Conservation (phyloP, 192 early-diverging fungal species). For the Jimgerdemannia lactiflua region DNA sequence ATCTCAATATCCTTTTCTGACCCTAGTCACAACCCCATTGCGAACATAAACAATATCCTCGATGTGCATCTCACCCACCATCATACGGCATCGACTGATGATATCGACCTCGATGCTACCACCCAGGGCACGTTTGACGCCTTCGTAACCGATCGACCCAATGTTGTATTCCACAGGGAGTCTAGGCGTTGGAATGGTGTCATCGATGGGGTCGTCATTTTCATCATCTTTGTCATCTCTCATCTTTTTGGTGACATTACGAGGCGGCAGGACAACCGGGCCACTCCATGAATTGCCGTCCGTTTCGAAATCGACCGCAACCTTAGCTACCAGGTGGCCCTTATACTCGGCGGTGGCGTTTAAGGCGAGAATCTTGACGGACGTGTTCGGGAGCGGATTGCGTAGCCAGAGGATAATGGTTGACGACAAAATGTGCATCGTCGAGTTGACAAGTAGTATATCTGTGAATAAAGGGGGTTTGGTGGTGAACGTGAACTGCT, state of each 20-base stretch:
- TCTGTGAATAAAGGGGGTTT: constrained; percentile 14
- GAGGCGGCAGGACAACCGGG: constrained; percentile 21
- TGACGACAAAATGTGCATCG: constrained; percentile 33
- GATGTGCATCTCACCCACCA: constrained; percentile 34
- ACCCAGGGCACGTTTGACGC: constrained; percentile 40
- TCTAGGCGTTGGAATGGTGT: constrained; percentile 13
- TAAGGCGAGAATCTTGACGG: constrained; percentile 14
- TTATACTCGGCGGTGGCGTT: constrained; percentile 26
- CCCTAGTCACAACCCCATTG: constrained; percentile 36
- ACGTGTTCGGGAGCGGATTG: constrained; percentile 25
- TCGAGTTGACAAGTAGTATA: constrained; percentile 15
- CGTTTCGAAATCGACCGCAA: constrained; percentile 24
- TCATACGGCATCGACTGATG: constrained; percentile 35
- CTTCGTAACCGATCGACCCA: constrained; percentile 35
- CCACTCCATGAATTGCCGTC: constrained; percentile 22
- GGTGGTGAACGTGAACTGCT: constrained; percentile 18
- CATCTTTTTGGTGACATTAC: background rate
- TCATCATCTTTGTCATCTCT: background rate
- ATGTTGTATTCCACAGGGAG: constrained; percentile 23
- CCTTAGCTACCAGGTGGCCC: constrained; percentile 14
- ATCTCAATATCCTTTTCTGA: constrained; percentile 39
- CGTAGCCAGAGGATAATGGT: constrained; percentile 18
- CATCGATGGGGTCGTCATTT: constrained; percentile 1
- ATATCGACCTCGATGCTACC: constrained; percentile 42
- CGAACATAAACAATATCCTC: constrained; percentile 35